Evolutionary conservation across 2,329 filamentous ascomycete genomes (phyloP).

Genomic region (Tolypocladium ovalisporum): DNA sequence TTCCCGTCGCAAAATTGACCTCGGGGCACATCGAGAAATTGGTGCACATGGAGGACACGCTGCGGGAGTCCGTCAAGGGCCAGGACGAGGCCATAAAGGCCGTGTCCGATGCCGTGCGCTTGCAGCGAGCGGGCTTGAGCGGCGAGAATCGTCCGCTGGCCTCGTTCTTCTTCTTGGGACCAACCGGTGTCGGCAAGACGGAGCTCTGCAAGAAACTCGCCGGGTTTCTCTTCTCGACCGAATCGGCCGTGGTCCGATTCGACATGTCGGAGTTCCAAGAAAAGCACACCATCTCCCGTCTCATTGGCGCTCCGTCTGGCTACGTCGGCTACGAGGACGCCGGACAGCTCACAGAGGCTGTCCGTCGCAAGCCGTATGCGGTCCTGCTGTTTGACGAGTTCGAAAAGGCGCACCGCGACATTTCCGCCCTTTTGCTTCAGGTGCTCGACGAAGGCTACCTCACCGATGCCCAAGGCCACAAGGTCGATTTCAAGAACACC

Average conservation of each 20-base stretch:
- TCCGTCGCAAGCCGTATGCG: constrained; percentile 88
- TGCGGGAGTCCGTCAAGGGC: constrained; percentile 74
- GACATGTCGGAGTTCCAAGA: constrained; percentile 99
- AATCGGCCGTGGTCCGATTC: constrained; percentile 82
- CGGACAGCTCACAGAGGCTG: constrained; percentile 89
- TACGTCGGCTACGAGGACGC: constrained; percentile 97
- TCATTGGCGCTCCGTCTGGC: constrained; percentile 87
- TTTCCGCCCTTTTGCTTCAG: constrained; percentile 82
- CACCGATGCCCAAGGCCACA: constrained; percentile 90
- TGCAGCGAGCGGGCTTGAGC: constrained; percentile 85
- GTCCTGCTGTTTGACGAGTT: constrained; percentile 95
- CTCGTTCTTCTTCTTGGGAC: constrained; percentile 95
- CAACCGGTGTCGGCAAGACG: constrained; percentile 94
- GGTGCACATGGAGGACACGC: constrained; percentile 86
- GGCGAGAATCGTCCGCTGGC: constrained; percentile 86
- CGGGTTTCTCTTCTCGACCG: constrained; percentile 83
- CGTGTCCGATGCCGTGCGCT: constrained; percentile 83
- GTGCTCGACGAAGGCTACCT: constrained; percentile 94
- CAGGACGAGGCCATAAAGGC: constrained; percentile 90
- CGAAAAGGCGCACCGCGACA: constrained; percentile 93
- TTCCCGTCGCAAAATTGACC: constrained; percentile 85
- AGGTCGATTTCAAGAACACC: constrained; percentile 92
- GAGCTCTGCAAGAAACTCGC: constrained; percentile 96
- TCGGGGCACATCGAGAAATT: constrained; percentile 90
- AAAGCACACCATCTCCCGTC: constrained; percentile 85